Base-by-base conservation (phyloP, 1,284 basidiomycete species). In the Boletus austroedulis region DNA sequence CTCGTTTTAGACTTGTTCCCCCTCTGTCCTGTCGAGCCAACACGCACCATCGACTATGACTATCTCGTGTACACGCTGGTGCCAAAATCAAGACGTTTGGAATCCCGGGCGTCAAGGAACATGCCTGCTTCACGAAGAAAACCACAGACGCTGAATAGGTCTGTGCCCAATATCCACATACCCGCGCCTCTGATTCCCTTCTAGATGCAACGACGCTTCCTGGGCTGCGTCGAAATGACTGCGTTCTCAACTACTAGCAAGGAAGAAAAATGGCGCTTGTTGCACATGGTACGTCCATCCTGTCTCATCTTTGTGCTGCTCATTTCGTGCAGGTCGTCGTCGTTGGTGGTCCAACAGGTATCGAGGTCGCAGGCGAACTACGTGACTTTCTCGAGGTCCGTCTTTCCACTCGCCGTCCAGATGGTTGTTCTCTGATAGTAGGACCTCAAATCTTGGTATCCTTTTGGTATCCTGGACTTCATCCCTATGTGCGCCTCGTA, bases 51-150 rank as follows among this genome's bases (percentile, higher is more conserved):
- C 67, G 80, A 84, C 10, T 98, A 95, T 80, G 96, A 98, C 78
- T 98, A 98, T 76, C 89, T 98, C 58, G 90, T 99, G 32, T 95
- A 92, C 75, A 94, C 26, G 92, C 98, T 60, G 96, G 96, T 32
- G 94, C 95, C 0, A 95, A 98, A 77, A 86, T 86, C 0, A 95
- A 98, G 77, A 98, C 96, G 0, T 98, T 98, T 74, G 94, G 94
- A 60, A 99, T 98, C 66, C 91, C 94, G 49, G 96, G 96, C 67
- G 95, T 98, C 21, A 84, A 88, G 75, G 93, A 91, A 68, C 76
- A 98, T 72, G 92, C 92, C n/a, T 95, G 92, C 77, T 98, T 98
- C 83, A 92, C 98, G 86, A 98, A 98, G 81, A 96, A 99, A 75
- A 78, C 98, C 29, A 79, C 82, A 59, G 96, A 98, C 73, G 96